Evolutionary conservation across 2,329 filamentous ascomycete species (phyloP), one percentile per base, ranked within the genome.

Genomic region (Colletotrichum euphorbiae): DNA sequence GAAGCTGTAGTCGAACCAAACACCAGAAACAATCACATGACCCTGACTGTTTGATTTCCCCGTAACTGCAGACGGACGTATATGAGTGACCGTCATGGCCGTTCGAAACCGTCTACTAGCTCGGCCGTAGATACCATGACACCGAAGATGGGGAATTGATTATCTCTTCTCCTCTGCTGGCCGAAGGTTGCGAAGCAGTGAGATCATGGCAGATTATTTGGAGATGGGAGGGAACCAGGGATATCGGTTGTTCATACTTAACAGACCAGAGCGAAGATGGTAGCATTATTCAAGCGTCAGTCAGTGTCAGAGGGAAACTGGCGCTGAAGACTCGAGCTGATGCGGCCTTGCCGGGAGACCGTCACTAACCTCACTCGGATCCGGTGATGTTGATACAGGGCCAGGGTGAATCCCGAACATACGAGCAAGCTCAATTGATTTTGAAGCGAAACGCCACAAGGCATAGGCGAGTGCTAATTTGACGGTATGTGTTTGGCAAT

Each of bases 381-480:
- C 46, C 48, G 58, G 46, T 11, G 46, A 52, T 28, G 46, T n/a
- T 43, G 46, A 52, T 42, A n/a, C 6, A 51, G 36, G 21, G 8
- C 57, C 48, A 7, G 48, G 48, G 43, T 42, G 33, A 59, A 50
- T 6, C 43, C 56, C 56, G 56, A 40, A 8, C 4, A 50, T 59
- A 40, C 17, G 56, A 50, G 33, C 7, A 13, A n/a, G 31, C 13
- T 36, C 6, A 13, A 15, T 17, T 33, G 42, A 40, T 7, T 59
- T 28, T 28, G 28, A 8, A 7, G 28, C 15, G 11, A 50, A 31
- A 12, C 9, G 11, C 31, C 12, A 8, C 11, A 50, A 31, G 56
- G 43, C 4, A 59, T 48, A 31, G 5, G 12, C 11, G 31, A 38
- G 31, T 19, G 21, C 51, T 38, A 19, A n/a, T 12, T 36, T 13